A percentile compares a stretch with the other conserved stretches of the same genome.
Conservation (phyloP, 768 basidiomycete genomes). For the Mycena maculata region DNA sequence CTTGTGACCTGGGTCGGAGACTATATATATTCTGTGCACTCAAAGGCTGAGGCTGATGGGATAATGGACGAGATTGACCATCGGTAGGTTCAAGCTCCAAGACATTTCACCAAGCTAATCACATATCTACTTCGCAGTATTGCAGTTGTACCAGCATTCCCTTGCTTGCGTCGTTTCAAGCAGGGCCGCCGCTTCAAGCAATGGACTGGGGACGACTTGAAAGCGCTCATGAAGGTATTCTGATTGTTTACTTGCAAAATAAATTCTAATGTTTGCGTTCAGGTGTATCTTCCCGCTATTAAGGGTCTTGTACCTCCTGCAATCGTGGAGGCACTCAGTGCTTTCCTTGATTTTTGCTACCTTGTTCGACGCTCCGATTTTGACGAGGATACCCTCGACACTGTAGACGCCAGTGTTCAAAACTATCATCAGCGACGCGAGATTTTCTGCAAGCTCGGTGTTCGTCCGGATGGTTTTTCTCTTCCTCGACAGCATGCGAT, state of each 20-base stretch:
- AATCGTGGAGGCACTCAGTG: slow-evolving; percentile 28
- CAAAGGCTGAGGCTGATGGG: no score
- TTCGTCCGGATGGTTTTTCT: slow-evolving; percentile 30
- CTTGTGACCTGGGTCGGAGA: slow-evolving; percentile 44
- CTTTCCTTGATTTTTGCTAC: slow-evolving; percentile 42
- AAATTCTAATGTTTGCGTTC: background rate
- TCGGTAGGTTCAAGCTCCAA: slow-evolving; percentile 33
- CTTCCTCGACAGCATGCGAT: slow-evolving; percentile 37
- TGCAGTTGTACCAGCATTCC: slow-evolving; percentile 21
- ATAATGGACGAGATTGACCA: slow-evolving; percentile 50
- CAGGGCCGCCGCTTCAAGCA: slow-evolving; percentile 36
- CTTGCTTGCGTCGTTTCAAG: slow-evolving; percentile 34
- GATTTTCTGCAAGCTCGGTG: slow-evolving; percentile 27
- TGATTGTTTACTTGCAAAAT: background rate
- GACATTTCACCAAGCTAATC: background rate
- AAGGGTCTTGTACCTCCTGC: slow-evolving; percentile 28
- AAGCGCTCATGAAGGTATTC: slow-evolving; percentile 42
- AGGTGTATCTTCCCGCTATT: slow-evolving; percentile 39
- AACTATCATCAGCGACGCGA: slow-evolving; percentile 29
- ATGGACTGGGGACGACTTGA: slow-evolving; percentile 44
- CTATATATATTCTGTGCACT: slow-evolving; percentile 35
- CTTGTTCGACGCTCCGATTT: slow-evolving; percentile 29
- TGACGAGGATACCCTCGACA: slow-evolving; percentile 12
- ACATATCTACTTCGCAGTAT: slow-evolving; percentile 24
- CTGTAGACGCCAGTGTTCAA: slow-evolving; percentile 11